Base-by-base conservation (phyloP, 1,284 basidiomycete genomes). In the Mycosarcoma mackinlayi region DNA sequence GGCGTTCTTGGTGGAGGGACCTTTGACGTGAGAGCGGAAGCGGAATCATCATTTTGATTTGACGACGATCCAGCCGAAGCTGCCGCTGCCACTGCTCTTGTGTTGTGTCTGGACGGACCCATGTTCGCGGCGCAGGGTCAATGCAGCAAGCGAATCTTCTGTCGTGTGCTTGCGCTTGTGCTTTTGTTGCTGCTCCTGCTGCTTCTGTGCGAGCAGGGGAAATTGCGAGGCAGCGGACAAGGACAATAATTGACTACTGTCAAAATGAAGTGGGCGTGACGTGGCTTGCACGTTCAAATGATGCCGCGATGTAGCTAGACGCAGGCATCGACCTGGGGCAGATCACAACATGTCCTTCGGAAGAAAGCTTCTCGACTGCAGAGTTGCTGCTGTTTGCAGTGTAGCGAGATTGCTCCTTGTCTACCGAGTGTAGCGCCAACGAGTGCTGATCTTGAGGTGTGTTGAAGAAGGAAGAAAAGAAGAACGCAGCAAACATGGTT, bases 71-170 rank as follows among this genome's bases (percentile, higher is more conserved):
- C 48, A 37, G 47, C 48, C 30, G 51, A 47, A 18, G 42, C 48
- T 6, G 57, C 49, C 35, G 61, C 42, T 27, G 62, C 42, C 11
- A 27, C 35, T 4, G 48, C 38, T 9, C 61, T 42, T 13, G 51
- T 56, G 52, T 54, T 66, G 56, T 60, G 56, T 66, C 63, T 60
- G 23, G 63, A 66, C 6, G 63, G 63, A 4, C 63, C 63, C 63
- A 66, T 66, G n/a, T 11, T 48, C 45, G 39, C 30, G 6, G 16
- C 14, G 10, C 4, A 33, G 19, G 27, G n/a, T 35, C 6, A 8
- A 41, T 34, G 34, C 44, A 46, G 33, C 6, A 28, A 28, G 24
- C 28, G 18, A 31, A n/a, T 39, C 14, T 6, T 35, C 11, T 5
- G n/a, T 35, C n/a, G 45, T 18, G 33, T 25, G 44, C 34, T 16